phyloP scores from a whole-genome alignment of 2,329 filamentous ascomycete genomes.

The Epichloe gansuensis region DNA sequence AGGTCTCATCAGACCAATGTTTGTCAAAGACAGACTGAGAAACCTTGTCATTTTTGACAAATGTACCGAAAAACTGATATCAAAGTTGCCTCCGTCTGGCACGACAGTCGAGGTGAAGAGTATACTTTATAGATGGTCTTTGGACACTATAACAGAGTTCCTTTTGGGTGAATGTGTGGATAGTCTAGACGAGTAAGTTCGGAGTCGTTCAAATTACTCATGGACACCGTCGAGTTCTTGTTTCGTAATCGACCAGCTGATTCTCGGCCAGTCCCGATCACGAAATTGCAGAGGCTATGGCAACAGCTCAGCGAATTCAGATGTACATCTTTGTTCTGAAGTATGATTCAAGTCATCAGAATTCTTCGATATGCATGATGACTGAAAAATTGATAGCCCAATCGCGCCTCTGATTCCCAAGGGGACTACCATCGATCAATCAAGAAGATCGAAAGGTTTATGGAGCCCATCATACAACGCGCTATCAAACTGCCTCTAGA shows the following conservation, averaged over 20 bases:
- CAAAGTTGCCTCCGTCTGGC: conserved; percentile 43
- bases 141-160: conserved; percentile 57
- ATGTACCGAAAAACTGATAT: conserved; percentile 45
- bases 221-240: conserved; percentile 23
- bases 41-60: conserved; percentile 46
- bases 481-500: conserved; percentile 48
- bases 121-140: conserved; percentile 52
- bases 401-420: conserved; percentile 47
- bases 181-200: conserved; percentile 27
- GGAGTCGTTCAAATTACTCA: conserved; percentile 15
- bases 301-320: conserved; percentile 56
- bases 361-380: background rate
- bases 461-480: conserved; percentile 56
- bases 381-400: conserved; percentile 30
- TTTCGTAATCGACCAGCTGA: conserved; percentile 17
- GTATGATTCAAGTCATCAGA: conserved; percentile 15
- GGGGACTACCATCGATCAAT: conserved; percentile 49
- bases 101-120: conserved; percentile 46
- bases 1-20: conserved; percentile 42
- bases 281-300: conserved; percentile 58
- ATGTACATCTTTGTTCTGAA: conserved; percentile 42
- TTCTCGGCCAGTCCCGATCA: conserved; percentile 31
- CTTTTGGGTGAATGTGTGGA: conserved; percentile 48
- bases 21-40: conserved; percentile 32
- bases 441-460: conserved; percentile 53